A percentile compares a stretch with the other conserved stretches of the same genome.
Conservation (phyloP, 2,329 filamentous ascomycete genomes). For the Rosellinia necatrix region DNA sequence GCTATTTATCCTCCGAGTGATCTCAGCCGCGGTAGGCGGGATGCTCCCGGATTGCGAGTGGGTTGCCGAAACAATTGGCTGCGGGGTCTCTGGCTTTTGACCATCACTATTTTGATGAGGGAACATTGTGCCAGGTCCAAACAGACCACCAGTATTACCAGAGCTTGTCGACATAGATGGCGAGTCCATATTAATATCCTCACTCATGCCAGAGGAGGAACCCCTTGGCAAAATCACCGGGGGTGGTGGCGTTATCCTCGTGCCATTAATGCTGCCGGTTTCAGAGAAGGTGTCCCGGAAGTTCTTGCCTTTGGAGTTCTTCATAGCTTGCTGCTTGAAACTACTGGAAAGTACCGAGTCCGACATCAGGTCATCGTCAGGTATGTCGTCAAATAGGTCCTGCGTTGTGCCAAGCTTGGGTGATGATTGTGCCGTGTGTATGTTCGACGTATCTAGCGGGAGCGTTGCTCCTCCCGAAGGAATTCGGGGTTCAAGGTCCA, state of each 20-base stretch:
- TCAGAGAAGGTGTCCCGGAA: constrained; percentile 84
- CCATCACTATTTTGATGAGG: constrained; percentile 35
- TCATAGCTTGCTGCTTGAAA: constrained; percentile 76
- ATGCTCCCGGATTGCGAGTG: constrained; percentile 42
- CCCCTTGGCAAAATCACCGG: constrained; percentile 65
- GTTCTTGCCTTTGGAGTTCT: constrained; percentile 70
- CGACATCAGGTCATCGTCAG: constrained; percentile 71
- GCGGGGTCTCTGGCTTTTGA: constrained; percentile 45
- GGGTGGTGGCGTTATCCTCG: constrained; percentile 60
- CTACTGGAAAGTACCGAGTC: constrained; percentile 63
- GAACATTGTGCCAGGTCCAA: constrained; percentile 41
- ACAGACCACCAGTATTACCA: constrained; percentile 41
- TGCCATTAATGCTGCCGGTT: constrained; percentile 57
- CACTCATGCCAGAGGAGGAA: constrained; percentile 65
- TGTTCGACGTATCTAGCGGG: constrained; percentile 52
- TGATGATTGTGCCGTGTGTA: constrained; percentile 67
- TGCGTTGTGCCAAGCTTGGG: constrained; percentile 66
- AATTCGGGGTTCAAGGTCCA: constrained; percentile 57
- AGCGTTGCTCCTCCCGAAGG: constrained; percentile 40
- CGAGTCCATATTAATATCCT: constrained; percentile 75
- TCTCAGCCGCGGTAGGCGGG: constrained; percentile 71
- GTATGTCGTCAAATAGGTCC: constrained; percentile 69
- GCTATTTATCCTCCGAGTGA: constrained; percentile 76
- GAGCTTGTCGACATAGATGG: constrained; percentile 52
- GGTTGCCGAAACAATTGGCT: constrained; percentile 40